Evolutionary conservation across 352 stramenopile species (phyloP).

Genomic region (Pythium grandisporangium): DNA sequence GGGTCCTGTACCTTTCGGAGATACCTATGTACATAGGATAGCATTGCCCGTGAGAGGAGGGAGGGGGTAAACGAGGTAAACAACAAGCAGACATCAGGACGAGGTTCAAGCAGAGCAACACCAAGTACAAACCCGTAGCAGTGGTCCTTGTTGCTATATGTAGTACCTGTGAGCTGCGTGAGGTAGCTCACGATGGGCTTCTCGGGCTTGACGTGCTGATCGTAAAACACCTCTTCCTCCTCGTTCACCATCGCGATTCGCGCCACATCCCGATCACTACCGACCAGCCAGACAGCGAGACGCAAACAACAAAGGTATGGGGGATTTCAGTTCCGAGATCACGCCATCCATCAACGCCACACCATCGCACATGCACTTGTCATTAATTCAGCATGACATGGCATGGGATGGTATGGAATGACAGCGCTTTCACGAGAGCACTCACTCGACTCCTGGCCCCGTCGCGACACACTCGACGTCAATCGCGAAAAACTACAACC

Average conservation of each 20-base stretch:
- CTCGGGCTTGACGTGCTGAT: slow-evolving; percentile 82
- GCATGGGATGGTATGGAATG: too few relatives aligned
- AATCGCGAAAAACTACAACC: slow-evolving; percentile 82
- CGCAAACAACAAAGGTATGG: neutral
- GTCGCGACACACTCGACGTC: slow-evolving; percentile 92
- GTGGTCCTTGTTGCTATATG: slow-evolving; percentile 52
- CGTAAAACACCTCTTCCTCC: slow-evolving; percentile 78
- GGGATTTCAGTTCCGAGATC: too few relatives aligned
- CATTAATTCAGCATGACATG: too few relatives aligned
- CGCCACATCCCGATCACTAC: slow-evolving; percentile 85
- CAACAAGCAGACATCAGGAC: too few relatives aligned
- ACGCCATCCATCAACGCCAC: too few relatives aligned
- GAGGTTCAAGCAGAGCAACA: too few relatives aligned
- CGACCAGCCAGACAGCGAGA: neutral
- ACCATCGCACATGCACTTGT: too few relatives aligned
- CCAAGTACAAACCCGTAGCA: too few relatives aligned
- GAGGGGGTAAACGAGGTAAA: neutral
- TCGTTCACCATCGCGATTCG: slow-evolving; percentile 87
- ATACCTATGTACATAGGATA: too few relatives aligned
- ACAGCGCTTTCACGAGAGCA: too few relatives aligned
- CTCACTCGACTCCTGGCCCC: slow-evolving; percentile 63
- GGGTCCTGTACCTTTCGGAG: slow-evolving; percentile 57
- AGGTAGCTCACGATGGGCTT: slow-evolving; percentile 88
- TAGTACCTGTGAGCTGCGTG: slow-evolving; percentile 84
- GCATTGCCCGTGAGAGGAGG: neutral